These are phyloP conservation scores for Boletus rex-veris DNA, from an alignment of 768 basidiomycete species.

Conservation along the genomic window DNA sequence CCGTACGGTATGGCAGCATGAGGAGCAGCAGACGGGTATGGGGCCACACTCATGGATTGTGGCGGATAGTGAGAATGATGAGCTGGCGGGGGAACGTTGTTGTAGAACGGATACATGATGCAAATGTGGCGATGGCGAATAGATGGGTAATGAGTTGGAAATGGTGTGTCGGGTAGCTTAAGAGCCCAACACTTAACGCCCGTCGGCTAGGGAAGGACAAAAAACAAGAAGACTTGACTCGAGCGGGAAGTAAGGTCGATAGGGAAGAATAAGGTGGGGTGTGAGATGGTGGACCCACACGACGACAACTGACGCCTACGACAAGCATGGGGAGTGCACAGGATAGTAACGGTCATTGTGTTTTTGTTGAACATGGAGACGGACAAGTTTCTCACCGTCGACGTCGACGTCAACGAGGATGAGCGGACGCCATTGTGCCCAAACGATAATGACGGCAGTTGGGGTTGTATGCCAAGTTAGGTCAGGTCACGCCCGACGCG, in stretches of 20 bases:
- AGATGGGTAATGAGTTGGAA: not conserved
- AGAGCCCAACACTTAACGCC: not conserved
- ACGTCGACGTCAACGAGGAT: no score
- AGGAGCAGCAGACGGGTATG: not conserved
- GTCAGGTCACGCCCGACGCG: conserved; percentile 1
- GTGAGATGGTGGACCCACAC: not conserved
- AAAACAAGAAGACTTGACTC: not conserved
- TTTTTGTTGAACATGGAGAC: not conserved
- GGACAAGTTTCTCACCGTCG: not conserved
- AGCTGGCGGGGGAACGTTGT: not conserved
- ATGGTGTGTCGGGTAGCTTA: not conserved
- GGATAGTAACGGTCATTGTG: conserved; percentile 2
- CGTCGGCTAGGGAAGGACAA: conserved; percentile 5
- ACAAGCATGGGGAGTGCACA: not conserved
- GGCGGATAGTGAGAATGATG: not conserved
- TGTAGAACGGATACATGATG: conserved; percentile 5
- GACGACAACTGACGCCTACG: not conserved
- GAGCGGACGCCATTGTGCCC: no score
- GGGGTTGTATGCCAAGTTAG: not conserved
- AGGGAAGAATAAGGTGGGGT: conserved; percentile 3
- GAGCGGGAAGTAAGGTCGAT: conserved; percentile 2
- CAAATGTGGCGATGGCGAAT: not conserved
- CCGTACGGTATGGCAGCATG: not conserved
- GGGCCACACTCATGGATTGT: not conserved
- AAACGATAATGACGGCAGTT: not conserved